phyloP scores from a whole-genome alignment of 352 stramenopile genomes.

The Pythium utonaiense region DNA sequence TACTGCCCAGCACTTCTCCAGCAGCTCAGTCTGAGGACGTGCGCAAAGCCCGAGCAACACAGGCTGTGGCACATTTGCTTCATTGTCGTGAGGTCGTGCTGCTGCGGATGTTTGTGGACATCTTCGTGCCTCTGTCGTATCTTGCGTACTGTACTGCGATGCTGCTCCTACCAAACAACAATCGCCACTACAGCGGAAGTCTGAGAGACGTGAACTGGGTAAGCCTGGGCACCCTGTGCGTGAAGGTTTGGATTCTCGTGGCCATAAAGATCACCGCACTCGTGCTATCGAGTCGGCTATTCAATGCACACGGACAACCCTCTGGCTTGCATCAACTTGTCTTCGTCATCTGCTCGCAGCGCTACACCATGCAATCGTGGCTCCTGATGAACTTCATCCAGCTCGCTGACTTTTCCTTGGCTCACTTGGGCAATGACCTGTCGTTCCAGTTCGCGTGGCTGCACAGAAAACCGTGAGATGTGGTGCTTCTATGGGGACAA shows the following conservation, averaged over 20 bases:
- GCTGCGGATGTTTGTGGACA: constrained; percentile 15
- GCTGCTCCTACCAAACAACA: not conserved
- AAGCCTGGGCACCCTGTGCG: not conserved
- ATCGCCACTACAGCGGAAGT: constrained; percentile 1
- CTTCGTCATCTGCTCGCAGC: constrained; percentile 10
- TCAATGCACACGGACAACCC: not conserved
- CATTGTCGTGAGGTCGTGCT: constrained; percentile 19
- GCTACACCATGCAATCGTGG: constrained; percentile 14
- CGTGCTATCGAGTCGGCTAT: not conserved
- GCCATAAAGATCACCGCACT: not conserved
- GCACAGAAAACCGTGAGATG: not conserved
- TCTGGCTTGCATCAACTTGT: constrained; percentile 4
- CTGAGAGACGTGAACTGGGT: not conserved
- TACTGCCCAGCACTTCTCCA: not conserved
- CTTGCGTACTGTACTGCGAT: constrained; percentile 3
- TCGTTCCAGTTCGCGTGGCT: constrained; percentile 20
- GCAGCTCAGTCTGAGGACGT: not conserved
- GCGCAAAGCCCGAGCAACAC: not conserved
- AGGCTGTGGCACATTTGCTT: constrained; percentile 3
- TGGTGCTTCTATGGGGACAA: not conserved
- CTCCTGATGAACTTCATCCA: constrained; percentile 1
- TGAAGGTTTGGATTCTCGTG: not conserved
- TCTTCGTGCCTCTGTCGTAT: constrained; percentile 14
- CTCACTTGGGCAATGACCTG: constrained; percentile 16
- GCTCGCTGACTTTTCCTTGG: constrained; percentile 10